Conservation (phyloP, 106 monocot genomes). For the Allium fistulosum region DNA sequence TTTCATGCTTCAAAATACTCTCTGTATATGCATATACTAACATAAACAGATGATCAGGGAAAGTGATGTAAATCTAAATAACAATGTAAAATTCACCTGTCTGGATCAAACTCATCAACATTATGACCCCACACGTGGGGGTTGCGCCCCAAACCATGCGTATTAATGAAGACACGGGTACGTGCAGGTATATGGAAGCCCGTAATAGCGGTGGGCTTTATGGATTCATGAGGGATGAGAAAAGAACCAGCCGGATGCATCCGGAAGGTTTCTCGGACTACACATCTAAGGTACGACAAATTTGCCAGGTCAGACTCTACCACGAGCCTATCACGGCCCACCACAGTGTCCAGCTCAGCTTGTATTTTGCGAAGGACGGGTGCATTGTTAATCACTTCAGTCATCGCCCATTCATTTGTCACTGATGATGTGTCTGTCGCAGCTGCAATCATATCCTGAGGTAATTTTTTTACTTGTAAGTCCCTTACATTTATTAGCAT, state of each 20-base stretch:
- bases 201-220: slow-evolving; percentile 34
- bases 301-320: slow-evolving; percentile 52
- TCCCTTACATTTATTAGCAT: background rate
- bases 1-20: too few species aligned
- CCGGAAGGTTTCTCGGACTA: slow-evolving; percentile 85
- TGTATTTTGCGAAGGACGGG: slow-evolving; percentile 55
- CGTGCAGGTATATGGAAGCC: slow-evolving; percentile 64
- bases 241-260: slow-evolving; percentile 91
- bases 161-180: slow-evolving; percentile 86
- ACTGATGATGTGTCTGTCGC: slow-evolving; percentile 81
- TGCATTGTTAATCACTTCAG: slow-evolving; percentile 67
- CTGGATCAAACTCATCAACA: slow-evolving; percentile 58
- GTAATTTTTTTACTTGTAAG: background rate
- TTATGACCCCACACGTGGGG: slow-evolving; percentile 49
- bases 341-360: slow-evolving; percentile 62
- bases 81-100: slow-evolving; percentile 5
- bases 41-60: too few species aligned
- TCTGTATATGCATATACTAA: too few species aligned
- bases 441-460: slow-evolving; percentile 90
- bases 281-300: slow-evolving; percentile 77
- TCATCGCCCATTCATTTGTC: slow-evolving; percentile 87
- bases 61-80: too few species aligned
- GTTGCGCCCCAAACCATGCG: slow-evolving; percentile 73
- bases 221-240: slow-evolving; percentile 87
- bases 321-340: slow-evolving; percentile 49